Conservation (phyloP, 352 stramenopile species). For the Globisporangium spiculum region DNA sequence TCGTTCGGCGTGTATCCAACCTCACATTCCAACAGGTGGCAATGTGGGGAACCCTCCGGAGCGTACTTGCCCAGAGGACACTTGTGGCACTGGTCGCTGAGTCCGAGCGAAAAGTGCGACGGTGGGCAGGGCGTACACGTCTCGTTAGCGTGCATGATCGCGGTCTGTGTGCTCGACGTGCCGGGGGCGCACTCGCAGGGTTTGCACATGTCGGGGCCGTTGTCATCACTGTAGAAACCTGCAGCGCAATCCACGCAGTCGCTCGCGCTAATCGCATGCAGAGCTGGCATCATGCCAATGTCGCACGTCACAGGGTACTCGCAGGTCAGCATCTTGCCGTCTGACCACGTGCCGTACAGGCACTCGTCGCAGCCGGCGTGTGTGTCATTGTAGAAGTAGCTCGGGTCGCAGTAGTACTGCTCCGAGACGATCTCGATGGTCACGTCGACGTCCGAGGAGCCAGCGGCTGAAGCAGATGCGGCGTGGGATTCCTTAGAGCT, state of each 20-base stretch:
- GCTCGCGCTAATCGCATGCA: slow-evolving; percentile 24
- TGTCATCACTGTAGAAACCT: slow-evolving; percentile 35
- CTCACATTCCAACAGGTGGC: slow-evolving; percentile 28
- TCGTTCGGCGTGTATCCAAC: slow-evolving; percentile 26
- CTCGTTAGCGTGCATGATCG: slow-evolving; percentile 10
- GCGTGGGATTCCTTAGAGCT: neutral
- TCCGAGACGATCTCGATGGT: slow-evolving; percentile 13
- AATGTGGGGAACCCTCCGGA: slow-evolving; percentile 22
- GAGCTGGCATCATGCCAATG: slow-evolving; percentile 23
- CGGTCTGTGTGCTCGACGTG: slow-evolving; percentile 18
- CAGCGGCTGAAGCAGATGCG: neutral
- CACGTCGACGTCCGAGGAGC: slow-evolving; percentile 6
- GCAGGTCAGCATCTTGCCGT: slow-evolving; percentile 38
- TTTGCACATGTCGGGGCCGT: slow-evolving; percentile 42
- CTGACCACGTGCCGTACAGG: slow-evolving; percentile 43
- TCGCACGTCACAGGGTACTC: slow-evolving; percentile 33
- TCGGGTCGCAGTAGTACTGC: slow-evolving; percentile 28
- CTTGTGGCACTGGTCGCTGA: slow-evolving; percentile 39
- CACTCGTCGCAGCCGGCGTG: slow-evolving; percentile 28
- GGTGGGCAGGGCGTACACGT: slow-evolving; percentile 25
- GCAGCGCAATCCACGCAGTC: slow-evolving; percentile 32
- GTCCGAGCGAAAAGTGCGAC: slow-evolving; percentile 25
- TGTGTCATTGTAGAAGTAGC: slow-evolving; percentile 37
- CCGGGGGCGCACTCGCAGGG: slow-evolving; percentile 28
- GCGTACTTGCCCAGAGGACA: slow-evolving; percentile 33